Evolutionary conservation across 768 basidiomycete genomes (phyloP).

Genomic region (Pleurotus ostreatus): DNA sequence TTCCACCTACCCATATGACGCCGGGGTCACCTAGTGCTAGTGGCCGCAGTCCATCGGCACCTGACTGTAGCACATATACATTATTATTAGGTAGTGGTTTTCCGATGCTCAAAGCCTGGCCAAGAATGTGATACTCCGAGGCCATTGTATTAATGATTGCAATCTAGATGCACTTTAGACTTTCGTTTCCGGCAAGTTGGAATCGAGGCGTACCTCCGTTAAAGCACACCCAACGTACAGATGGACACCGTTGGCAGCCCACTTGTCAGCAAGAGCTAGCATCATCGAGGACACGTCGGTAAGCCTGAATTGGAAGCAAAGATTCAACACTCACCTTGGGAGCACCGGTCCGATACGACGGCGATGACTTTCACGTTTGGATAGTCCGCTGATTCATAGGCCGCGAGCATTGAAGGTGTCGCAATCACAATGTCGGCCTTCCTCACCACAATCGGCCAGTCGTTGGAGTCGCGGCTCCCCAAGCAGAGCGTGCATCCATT

Average conservation of each 20-base stretch:
- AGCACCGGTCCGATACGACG: constrained; percentile 54
- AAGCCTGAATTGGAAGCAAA: too few species aligned
- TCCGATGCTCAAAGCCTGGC: constrained; percentile 42
- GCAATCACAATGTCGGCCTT: constrained; percentile 49
- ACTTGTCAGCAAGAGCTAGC: constrained; percentile 32
- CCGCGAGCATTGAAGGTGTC: constrained; percentile 46
- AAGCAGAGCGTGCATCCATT: constrained; percentile 52
- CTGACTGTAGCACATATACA: constrained; percentile 25
- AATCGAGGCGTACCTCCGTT: constrained; percentile 30
- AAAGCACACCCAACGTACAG: constrained; percentile 55
- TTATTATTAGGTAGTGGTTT: constrained; percentile 51
- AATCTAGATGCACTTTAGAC: constrained; percentile 19
- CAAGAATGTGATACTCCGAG: constrained; percentile 30
- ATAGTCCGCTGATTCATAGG: constrained; percentile 47
- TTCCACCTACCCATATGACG: constrained; percentile 60
- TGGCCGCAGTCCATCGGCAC: constrained; percentile 24
- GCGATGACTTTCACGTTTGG: constrained; percentile 50
- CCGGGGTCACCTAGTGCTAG: constrained; percentile 31
- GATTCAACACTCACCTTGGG: constrained; percentile 32
- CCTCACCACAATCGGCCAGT: constrained; percentile 45
- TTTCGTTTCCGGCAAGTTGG: neutral
- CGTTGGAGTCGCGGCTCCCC: constrained; percentile 43
- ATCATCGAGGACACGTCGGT: constrained; percentile 14
- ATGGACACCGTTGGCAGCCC: constrained; percentile 28
- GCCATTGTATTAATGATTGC: constrained; percentile 58